phyloP scores from a whole-genome alignment of 106 monocot species.

The Allium fistulosum region DNA sequence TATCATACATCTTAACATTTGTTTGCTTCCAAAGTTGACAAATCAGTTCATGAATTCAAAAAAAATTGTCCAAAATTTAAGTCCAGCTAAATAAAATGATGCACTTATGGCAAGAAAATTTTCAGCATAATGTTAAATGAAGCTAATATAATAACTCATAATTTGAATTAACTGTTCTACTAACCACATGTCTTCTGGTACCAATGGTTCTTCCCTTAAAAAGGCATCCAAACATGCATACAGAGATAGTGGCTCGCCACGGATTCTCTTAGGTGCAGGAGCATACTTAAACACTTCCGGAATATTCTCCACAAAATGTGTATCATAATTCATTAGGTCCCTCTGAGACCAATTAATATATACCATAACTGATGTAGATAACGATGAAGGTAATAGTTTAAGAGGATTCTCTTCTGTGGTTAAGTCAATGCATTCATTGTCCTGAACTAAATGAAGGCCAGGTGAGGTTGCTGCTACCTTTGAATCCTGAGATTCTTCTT shows the following conservation, averaged over 20 bases:
- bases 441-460: slow-evolving; percentile 55
- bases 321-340: slow-evolving; percentile 56
- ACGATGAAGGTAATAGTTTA: slow-evolving; percentile 25
- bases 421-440: slow-evolving; percentile 52
- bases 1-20: neutral
- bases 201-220: slow-evolving; percentile 92
- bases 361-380: slow-evolving; percentile 23
- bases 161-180: slow-evolving; percentile 9
- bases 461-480: slow-evolving; percentile 8
- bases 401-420: slow-evolving; percentile 47
- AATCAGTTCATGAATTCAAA: neutral
- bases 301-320: slow-evolving; percentile 55
- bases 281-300: slow-evolving; percentile 89
- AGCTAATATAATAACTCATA: neutral
- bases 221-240: slow-evolving; percentile 98
- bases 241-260: slow-evolving; percentile 83
- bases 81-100: neutral
- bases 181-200: slow-evolving; percentile 99
- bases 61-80: neutral
- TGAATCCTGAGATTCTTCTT: slow-evolving; percentile 9
- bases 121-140: neutral
- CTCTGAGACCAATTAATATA: slow-evolving; percentile 75
- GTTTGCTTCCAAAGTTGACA: neutral
- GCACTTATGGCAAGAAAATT: neutral
- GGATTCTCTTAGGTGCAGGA: slow-evolving; percentile 75